Base-by-base conservation (phyloP, 1,284 basidiomycete genomes). In the Apiotrichum gamsii region DNA sequence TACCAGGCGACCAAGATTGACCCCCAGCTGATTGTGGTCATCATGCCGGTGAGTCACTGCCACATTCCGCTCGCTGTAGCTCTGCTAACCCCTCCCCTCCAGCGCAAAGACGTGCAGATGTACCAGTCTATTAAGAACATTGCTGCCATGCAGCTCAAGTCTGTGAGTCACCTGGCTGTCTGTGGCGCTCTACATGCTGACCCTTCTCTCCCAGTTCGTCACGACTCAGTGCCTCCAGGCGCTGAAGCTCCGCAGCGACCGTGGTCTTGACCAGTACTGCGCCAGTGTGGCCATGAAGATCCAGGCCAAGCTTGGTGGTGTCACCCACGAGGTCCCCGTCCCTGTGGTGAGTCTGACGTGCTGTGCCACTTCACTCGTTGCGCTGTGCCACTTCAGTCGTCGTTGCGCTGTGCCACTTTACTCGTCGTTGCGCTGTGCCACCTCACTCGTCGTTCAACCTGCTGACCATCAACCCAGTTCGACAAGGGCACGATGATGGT, bases 301-400 rank as follows among this genome's bases (percentile, higher is more conserved):
- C 50, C 65, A 75, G 57, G 62, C 66, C 46, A 77, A 78, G 70
- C 69, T 77, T 31, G 71, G 72, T n/a, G 76, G 76, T 37, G 55
- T 72, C 36, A 78, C 75, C 29, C 72, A 72, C 52, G 56, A 60
- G 23, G 59, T 73, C n/a, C 56, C 52, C 4, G 29, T 55, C 23
- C 52, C 56, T 18, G 35, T 46, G 28, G 38, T 59, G 39, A 45
- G 55, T 49, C 8, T 5, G 5, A 15, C 11, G 15, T 18, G 24
- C 6, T 11, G 9, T n/a, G 18, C 14, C 11, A 3, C 36, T 24
- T 21, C 28, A 21, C 18, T n/a, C 9, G 29, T 50, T 21, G 44
- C 24, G 23, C 41, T 39, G 39, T 49, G 32, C 20, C 5, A 4
- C 21, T 34, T 15, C 6, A n/a, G n/a, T n/a, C n/a, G n/a, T n/a